Base-by-base conservation (phyloP, 2,329 filamentous ascomycete species). In the Penicillium sclerotigenum region DNA sequence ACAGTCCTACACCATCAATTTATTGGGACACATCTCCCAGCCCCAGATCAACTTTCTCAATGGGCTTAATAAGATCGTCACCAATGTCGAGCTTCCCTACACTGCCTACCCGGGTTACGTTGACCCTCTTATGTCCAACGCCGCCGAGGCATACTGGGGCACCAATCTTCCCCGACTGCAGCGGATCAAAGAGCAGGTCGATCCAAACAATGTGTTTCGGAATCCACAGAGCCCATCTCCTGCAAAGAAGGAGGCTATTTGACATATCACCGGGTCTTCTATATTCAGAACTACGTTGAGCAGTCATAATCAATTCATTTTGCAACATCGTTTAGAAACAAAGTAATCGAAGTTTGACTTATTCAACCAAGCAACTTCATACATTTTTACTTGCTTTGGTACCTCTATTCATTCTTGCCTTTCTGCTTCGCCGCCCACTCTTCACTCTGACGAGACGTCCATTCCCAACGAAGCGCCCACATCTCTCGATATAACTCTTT, bases 1-100 rank as follows among this genome's bases (percentile, higher is more conserved):
- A 61, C 82, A 87, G 67, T 82, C 80, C 1, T 87, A 86, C 65
- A 82, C 77, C 24, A 66, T 86, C 36, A 81, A 81, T 22, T 61
- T 83, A 2, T 73, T 76, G 0, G 70, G 70, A 1, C 62, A 47
- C 1, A 56, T 86, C 4, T 74, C 73, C 1, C 59, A 34, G 3
- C 2, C 29, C 3, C 43, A 46, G 29, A n/a, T 46, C 3, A 8
- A 24, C 9, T 46, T 46, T 20, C 43, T 46, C 5, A 9, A n/a
- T 24, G 43, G 29, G 3, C 20, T 46, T 8, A 11, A 46, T 10
- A 46, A 74, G 22, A 74, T 49, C 18, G 47, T 28, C 11, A 34
- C 29, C 5, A 33, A 34, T n/a, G 14, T 11, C 3, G 8, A 16
- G 3, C 11, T 28, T 36, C 20, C 49, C 18, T 24, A 13, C 29